Percentiles rank a stretch among this genome's conserved stretches.
phyloP scores from a whole-genome alignment of 192 early-diverging fungal species.

The Radiomyces spectabilis region DNA sequence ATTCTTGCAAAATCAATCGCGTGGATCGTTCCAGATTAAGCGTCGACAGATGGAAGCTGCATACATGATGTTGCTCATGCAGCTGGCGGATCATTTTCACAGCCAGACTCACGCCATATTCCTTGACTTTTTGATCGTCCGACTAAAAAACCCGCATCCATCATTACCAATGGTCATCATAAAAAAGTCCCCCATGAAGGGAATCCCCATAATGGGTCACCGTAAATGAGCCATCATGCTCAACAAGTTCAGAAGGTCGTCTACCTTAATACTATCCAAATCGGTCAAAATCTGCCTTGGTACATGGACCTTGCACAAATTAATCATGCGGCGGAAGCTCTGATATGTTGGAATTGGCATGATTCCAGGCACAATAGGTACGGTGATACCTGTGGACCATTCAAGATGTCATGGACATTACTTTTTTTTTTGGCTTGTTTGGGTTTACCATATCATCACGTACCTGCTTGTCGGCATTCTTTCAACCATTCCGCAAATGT shows the following conservation, averaged over 20 bases:
- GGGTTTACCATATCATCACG: neutral
- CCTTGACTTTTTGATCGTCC: conserved; percentile 82
- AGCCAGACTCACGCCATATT: conserved; percentile 65
- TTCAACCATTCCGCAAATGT: conserved; percentile 64
- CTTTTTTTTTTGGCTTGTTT: neutral
- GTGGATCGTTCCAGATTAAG: conserved; percentile 74
- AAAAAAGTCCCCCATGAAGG: too few relatives aligned
- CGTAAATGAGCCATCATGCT: too few relatives aligned
- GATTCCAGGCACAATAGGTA: conserved; percentile 77
- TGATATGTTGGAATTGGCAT: conserved; percentile 82
- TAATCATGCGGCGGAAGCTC: conserved; percentile 76
- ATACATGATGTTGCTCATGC: conserved; percentile 27
- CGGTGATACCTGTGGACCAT: conserved; percentile 27
- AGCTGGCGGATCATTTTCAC: conserved; percentile 70
- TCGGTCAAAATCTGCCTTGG: conserved; percentile 50
- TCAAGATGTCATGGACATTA: too few relatives aligned
- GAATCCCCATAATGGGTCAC: too few relatives aligned
- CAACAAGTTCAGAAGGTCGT: too few relatives aligned
- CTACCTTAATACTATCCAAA: conserved; percentile 72
- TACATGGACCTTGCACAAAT: conserved; percentile 63
- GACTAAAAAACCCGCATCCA: conserved; percentile 37
- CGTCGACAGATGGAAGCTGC: conserved; percentile 78
- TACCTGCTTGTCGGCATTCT: conserved; percentile 50
- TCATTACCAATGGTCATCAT: too few relatives aligned
- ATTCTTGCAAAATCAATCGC: conserved; percentile 64